Percentiles rank a stretch among this genome's conserved stretches.
Evolutionary conservation across 305 asterid species (phyloP).

Genomic region (Fraxinus velutina): DNA sequence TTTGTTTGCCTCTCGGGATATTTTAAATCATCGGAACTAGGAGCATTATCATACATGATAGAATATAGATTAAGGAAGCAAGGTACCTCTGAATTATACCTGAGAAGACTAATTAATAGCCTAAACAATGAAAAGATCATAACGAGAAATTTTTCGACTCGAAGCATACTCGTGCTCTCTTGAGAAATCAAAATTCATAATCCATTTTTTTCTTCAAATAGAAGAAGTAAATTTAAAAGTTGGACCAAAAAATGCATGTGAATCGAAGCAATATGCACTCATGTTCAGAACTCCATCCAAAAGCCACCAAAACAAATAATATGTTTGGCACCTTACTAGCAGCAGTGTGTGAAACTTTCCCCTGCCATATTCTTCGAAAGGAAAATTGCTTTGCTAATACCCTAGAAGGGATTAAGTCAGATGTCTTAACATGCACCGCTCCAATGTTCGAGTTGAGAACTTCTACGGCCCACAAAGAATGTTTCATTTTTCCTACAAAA

Average conservation of each 20-base stretch:
- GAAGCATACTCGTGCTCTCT: neutral
- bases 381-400: constrained; percentile 48
- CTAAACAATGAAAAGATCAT: constrained; percentile 1
- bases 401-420: constrained; percentile 44
- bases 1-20: neutral
- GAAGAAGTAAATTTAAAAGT: neutral
- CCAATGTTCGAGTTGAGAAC: constrained; percentile 47
- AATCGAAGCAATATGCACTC: constrained; percentile 9
- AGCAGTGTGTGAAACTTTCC: constrained; percentile 79
- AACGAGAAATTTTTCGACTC: constrained; percentile 9
- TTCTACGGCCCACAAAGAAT: constrained; percentile 89
- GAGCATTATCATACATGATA: neutral
- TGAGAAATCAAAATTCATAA: neutral
- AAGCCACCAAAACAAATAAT: constrained; percentile 25
- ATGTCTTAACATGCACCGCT: constrained; percentile 35
- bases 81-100: neutral
- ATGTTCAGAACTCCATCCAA: constrained; percentile 15
- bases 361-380: constrained; percentile 93
- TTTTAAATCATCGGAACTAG: neutral
- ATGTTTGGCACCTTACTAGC: constrained; percentile 77
- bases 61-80: neutral
- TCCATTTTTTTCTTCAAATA: neutral
- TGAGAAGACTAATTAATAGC: neutral
- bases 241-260: neutral
- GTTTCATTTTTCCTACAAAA: constrained; percentile 78